Evolutionary conservation across 257 asterid genomes (phyloP).

Genomic region (Solanum appendiculatum): DNA sequence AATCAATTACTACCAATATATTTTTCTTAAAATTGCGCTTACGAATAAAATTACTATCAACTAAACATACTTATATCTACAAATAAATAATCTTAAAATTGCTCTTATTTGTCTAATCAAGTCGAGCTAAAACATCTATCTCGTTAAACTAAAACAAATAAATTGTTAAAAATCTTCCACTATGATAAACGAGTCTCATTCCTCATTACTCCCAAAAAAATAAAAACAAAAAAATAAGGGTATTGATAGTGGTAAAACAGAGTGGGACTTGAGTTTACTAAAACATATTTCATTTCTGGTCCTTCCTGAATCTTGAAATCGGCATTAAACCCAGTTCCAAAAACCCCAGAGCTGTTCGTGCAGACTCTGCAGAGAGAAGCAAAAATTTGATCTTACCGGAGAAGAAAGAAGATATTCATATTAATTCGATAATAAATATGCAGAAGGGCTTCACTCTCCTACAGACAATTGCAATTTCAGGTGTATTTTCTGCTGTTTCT

Average conservation of each 20-base stretch:
- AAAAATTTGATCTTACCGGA: background rate
- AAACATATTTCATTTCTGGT: background rate
- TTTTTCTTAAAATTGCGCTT: background rate
- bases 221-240: background rate
- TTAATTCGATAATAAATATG: constrained; percentile 3
- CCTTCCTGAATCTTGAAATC: background rate
- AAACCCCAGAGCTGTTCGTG: background rate
- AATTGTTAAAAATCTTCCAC: background rate
- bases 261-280: background rate
- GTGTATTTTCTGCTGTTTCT: constrained; percentile 82
- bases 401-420: background rate
- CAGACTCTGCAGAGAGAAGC: background rate
- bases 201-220: background rate
- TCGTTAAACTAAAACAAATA: background rate
- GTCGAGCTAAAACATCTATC: too few relatives aligned
- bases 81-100: too few relatives aligned
- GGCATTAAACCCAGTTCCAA: background rate
- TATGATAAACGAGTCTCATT: background rate
- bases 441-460: constrained; percentile 63
- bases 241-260: background rate
- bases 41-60: background rate
- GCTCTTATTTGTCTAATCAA: too few relatives aligned
- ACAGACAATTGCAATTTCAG: constrained; percentile 72
- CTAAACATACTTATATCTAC: background rate
- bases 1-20: too few relatives aligned